Evolutionary conservation across 2,329 filamentous ascomycete genomes (phyloP).

Genomic region (Epicoccum nigrum): DNA sequence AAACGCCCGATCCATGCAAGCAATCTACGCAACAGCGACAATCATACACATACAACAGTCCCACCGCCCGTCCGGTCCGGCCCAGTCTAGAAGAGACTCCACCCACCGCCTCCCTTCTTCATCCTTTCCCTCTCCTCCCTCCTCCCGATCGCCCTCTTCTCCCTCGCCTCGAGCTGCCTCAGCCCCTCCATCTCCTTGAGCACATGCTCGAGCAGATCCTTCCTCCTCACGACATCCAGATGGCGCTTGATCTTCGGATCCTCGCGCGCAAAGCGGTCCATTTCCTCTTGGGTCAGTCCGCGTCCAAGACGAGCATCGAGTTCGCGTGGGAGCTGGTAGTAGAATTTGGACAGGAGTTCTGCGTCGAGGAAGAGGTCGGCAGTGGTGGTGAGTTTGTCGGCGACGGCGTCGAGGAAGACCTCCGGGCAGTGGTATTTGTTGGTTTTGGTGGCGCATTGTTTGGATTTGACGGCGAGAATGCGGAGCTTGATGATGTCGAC

Average conservation of each 20-base stretch:
- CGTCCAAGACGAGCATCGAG: conserved; percentile 85
- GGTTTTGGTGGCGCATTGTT: conserved; percentile 80
- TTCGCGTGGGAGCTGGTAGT: conserved; percentile 90
- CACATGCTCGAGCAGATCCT: conserved; percentile 90
- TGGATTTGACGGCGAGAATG: conserved; percentile 83
- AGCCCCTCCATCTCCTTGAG: conserved; percentile 95
- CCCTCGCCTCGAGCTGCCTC: conserved; percentile 78
- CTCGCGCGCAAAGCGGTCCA: conserved; percentile 90
- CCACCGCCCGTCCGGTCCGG: background rate
- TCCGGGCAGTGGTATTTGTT: conserved; percentile 98
- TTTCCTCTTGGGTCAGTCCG: conserved; percentile 76
- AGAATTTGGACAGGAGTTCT: conserved; percentile 94
- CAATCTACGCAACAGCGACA: conserved; percentile 25
- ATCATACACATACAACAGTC: background rate
- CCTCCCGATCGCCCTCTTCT: conserved; percentile 57
- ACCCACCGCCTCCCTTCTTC: conserved; percentile 34
- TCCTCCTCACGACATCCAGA: conserved; percentile 87
- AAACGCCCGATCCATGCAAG: conserved; percentile 28
- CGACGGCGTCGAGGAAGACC: conserved; percentile 95
- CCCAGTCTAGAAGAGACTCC: conserved; percentile 38
- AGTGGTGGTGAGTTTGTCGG: conserved; percentile 91
- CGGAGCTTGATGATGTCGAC: conserved; percentile 91
- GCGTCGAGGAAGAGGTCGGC: conserved; percentile 97
- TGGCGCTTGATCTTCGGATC: conserved; percentile 89
- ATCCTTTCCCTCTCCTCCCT: conserved; percentile 30